phyloP scores from a whole-genome alignment of 768 basidiomycete genomes.

The Psilocybe cyanescens region DNA sequence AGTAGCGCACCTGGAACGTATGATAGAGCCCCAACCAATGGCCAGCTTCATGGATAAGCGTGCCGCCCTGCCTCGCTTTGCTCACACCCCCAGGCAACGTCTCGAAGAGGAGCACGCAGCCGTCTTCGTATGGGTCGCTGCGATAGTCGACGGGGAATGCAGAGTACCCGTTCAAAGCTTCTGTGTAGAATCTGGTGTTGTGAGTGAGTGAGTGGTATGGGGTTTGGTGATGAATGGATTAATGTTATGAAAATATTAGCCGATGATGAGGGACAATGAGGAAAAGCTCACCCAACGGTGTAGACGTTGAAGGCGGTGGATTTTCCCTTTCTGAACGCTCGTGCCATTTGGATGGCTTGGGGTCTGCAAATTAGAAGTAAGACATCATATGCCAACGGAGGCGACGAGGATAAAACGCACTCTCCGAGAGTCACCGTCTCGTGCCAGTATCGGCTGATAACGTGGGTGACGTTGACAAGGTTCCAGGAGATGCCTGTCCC shows the following conservation, averaged over 20 bases:
- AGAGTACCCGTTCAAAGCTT: slow-evolving; percentile 34
- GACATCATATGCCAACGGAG: neutral
- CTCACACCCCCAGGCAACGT: slow-evolving; percentile 34
- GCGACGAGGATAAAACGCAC: slow-evolving; percentile 26
- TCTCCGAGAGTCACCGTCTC: neutral
- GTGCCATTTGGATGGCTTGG: slow-evolving; percentile 31
- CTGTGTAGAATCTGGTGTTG: slow-evolving; percentile 26
- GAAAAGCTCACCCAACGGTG: slow-evolving; percentile 32
- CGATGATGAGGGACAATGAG: too few species aligned
- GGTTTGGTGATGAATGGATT: neutral
- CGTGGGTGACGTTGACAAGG: slow-evolving; percentile 30
- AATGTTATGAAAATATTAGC: too few species aligned
- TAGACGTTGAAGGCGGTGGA: slow-evolving; percentile 39
- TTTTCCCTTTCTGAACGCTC: slow-evolving; percentile 33
- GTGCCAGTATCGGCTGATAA: slow-evolving; percentile 37
- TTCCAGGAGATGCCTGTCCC: slow-evolving; percentile 33
- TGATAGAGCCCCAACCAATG: slow-evolving; percentile 41
- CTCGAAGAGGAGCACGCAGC: slow-evolving; percentile 31
- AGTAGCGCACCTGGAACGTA: slow-evolving; percentile 32
- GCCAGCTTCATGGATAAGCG: slow-evolving; percentile 37
- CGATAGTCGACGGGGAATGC: slow-evolving; percentile 38
- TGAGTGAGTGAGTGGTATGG: slow-evolving; percentile 21
- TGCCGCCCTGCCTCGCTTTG: slow-evolving; percentile 31
- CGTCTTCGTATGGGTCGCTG: slow-evolving; percentile 35
- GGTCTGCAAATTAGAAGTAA: neutral